Conservation (phyloP, 176 grass and related monocot genomes). For the Ensete glaucum region DNA sequence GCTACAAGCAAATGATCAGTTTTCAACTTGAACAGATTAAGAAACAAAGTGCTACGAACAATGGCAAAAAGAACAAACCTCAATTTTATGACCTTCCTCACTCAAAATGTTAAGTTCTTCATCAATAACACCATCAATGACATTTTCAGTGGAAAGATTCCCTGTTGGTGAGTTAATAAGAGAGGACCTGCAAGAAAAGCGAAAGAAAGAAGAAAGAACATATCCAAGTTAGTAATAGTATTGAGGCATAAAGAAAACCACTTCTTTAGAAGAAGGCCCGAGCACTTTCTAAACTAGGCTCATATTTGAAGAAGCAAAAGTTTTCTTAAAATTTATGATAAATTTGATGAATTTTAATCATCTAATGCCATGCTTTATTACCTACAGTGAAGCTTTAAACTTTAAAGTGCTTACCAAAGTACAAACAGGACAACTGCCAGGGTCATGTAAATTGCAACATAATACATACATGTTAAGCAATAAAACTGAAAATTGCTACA, state of each 20-base stretch:
- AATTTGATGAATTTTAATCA: background rate
- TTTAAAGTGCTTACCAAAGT: background rate
- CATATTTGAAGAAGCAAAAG: background rate
- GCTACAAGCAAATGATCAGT: background rate
- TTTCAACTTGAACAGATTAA: background rate
- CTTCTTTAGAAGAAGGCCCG: background rate
- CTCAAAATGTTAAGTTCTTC: conserved; percentile 42
- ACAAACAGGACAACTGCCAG: background rate
- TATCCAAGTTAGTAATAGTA: background rate
- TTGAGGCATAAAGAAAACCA: background rate
- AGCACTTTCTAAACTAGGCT: background rate
- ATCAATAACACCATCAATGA: conserved; percentile 28
- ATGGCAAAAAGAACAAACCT: conserved; percentile 27
- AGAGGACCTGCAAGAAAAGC: conserved; percentile 42
- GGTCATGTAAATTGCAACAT: background rate
- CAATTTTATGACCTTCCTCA: conserved; percentile 27
- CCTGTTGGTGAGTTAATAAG: conserved; percentile 56
- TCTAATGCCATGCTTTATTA: background rate
- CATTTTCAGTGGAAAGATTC: conserved; percentile 10
- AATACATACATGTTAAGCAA: background rate
- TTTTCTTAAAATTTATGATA: background rate
- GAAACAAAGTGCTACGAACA: background rate
- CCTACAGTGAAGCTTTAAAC: background rate
- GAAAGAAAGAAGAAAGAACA: background rate
- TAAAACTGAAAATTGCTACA: background rate